A percentile compares a stretch with the other conserved stretches of the same genome.
Evolutionary conservation across 148 eudicot genomes (phyloP).

Genomic region (Vaccinium myrtillus): DNA sequence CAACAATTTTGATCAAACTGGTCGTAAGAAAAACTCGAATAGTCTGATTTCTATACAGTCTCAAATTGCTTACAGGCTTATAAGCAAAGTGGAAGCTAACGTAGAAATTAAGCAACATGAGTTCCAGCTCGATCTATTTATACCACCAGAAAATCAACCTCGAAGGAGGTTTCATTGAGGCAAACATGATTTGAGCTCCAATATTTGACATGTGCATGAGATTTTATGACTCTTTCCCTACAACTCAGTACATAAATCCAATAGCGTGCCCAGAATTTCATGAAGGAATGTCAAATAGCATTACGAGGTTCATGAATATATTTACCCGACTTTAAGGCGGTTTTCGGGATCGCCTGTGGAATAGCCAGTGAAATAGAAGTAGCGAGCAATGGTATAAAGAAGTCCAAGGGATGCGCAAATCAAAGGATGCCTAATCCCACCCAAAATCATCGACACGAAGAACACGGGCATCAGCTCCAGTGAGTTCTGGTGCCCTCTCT

Average conservation of each 20-base stretch:
- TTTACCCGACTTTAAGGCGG: slow-evolving; percentile 72
- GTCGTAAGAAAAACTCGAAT: neutral
- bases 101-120: neutral
- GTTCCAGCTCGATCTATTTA: neutral
- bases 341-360: slow-evolving; percentile 75
- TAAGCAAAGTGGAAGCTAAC: neutral
- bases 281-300: neutral
- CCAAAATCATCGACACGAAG: slow-evolving; percentile 66
- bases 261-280: neutral
- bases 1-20: neutral
- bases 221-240: neutral
- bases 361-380: slow-evolving; percentile 90
- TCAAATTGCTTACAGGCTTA: neutral
- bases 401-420: slow-evolving; percentile 53
- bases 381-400: slow-evolving; percentile 48
- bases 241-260: neutral
- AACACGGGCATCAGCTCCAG: slow-evolving; percentile 80
- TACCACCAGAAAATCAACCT: neutral
- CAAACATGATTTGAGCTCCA: neutral
- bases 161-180: neutral
- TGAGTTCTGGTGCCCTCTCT: slow-evolving; percentile 99
- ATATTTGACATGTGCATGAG: neutral
- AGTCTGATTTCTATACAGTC: neutral
- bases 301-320: neutral
- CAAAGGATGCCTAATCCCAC: slow-evolving; percentile 76